These are phyloP conservation scores for Eucalyptus lansdowneana DNA, from an alignment of 345 rosid species.

Conservation along the genomic window DNA sequence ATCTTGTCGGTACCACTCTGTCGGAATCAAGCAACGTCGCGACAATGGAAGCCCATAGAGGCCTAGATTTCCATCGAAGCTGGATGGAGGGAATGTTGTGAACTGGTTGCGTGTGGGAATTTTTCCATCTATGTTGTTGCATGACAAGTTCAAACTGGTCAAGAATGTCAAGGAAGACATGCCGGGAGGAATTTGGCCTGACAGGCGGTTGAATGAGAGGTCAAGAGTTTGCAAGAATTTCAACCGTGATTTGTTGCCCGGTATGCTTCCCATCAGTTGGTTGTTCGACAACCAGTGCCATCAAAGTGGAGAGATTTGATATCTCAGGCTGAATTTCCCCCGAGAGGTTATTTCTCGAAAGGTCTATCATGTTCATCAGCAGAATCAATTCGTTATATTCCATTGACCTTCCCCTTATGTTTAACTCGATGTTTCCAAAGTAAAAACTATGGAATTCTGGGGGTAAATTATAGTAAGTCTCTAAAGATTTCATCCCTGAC, in stretches of 20 bases:
- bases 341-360: background rate
- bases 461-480: background rate
- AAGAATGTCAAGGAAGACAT: background rate
- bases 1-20: background rate
- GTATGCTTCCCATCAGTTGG: constrained; percentile 2
- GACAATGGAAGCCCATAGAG: constrained; percentile 9
- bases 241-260: background rate
- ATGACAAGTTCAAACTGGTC: constrained; percentile 3
- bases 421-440: background rate
- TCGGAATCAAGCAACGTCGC: background rate
- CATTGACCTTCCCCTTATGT: background rate
- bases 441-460: background rate
- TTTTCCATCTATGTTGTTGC: constrained; percentile 5
- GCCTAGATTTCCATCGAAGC: background rate
- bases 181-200: constrained; percentile 4
- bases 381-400: background rate
- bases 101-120: constrained; percentile 2
- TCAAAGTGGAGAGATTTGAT: background rate
- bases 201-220: constrained; percentile 7
- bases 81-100: background rate
- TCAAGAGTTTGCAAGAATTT: constrained; percentile 4
- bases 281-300: constrained; percentile 1
- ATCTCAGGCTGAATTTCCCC: constrained; percentile 5
- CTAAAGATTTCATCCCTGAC: background rate
- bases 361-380: background rate